Evolutionary conservation across 495 filamentous ascomycete species (phyloP), one percentile per base, ranked within the genome.

Genomic region (Aspergillus incahuasiensis): DNA sequence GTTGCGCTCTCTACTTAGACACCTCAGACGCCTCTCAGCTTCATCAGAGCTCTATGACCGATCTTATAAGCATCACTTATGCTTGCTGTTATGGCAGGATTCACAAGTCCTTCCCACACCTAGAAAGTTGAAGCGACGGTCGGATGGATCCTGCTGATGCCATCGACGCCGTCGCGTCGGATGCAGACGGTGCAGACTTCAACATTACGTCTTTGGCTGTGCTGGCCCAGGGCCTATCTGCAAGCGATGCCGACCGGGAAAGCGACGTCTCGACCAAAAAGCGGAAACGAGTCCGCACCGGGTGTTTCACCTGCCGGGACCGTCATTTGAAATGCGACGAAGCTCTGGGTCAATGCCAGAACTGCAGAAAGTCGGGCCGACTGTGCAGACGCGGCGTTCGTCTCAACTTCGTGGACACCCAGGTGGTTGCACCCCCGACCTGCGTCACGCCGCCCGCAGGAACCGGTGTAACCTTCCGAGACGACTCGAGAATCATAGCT

Each of bases 341-440:
- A 70, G 86, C 77, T 1, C 62, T 83, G 34, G 90, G 91, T 3
- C 76, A 84, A 44, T 97, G 92, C 64, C 70, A 82, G 51, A 98
- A 98, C 63, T 98, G 94, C 71, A 81, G 80, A 20, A 97, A 96
- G 68, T 92, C 91, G 19, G 90, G 81, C 59, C 78, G 92, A 43
- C 74, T 85, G 38, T 98, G 94, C 77, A 88, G 91, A 66, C 81
- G 92, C 41, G 94, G 94, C 12, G 75, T 97, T 19, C 81, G 90
- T 35, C 79, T 98, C 39, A 98, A 97, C 67, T 98, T 96, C 63
- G 92, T 96, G 59, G 92, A 97, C 63, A 89, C 84, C 7, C 83
- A 86, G 52, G 84, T 85, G 43, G 82, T 86, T 62, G 77, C 76
- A 12, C 90, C 90, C 30, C 89, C 89, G 0, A 68, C 74, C 52